Base-by-base conservation (phyloP, 768 basidiomycete species). In the Termitomyces sp. region DNA sequence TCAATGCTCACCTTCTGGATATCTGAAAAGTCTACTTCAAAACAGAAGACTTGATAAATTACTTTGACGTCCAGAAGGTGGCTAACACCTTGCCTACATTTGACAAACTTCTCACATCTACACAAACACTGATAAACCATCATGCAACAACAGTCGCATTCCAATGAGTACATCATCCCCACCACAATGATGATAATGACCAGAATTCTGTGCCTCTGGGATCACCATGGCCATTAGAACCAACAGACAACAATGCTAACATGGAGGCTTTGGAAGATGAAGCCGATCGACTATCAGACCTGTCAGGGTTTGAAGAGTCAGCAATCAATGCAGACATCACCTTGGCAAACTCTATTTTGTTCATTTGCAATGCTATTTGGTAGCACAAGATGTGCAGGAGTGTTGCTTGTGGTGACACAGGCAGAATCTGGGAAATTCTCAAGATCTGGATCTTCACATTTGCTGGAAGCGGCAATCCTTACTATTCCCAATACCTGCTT, bases 361-460 rank as follows among this genome's bases (percentile, higher is more conserved):
- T 65, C 35, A 62, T 66, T 12, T 58, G 41, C 7, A 53, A 62
- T 60, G 66, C 54, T 1, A 56, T 65, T 11, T 58, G 60, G 56
- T 66, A 64, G 62, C 33, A 61, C 23, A 64, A 66, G 48, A 57
- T 63, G 25, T 61, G 63, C 36, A 52, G 44, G 16, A 65, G 65
- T 1, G 56, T 66, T 32, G 59, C 61, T 5, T 50, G 59, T 18
- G 67, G 66, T 25, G 64, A 68, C 56, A 59, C 62, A 1, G 63
- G 64, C 0, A 52, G 60, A 27, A 56, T 68, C 11, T 65, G 58
- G 55, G 67, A 66, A 43, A 54, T 65, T 16, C 41, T 66, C 31
- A 66, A 68, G 54, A 50, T 64, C 1, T 63, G 64, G 65, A 64
- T 63, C 2, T 60, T 68, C 53, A 66, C 61, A 29, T 68, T 65